Evolutionary conservation across 176 grass and related monocot species (phyloP), one percentile per base, ranked within the genome.

Genomic region (Triticum monococcum): DNA sequence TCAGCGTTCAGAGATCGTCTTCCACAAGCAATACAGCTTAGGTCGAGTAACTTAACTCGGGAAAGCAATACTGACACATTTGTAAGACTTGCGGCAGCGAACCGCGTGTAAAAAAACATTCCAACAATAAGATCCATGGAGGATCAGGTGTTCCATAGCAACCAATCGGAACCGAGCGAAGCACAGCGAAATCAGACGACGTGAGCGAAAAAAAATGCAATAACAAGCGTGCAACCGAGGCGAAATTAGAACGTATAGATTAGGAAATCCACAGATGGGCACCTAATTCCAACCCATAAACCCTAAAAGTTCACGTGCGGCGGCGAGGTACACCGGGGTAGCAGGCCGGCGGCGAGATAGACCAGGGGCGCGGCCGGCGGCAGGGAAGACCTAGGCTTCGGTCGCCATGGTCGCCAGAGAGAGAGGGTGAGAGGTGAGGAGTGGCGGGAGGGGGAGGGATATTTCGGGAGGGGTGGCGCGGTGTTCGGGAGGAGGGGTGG

Each of bases 81-180:
- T 52, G 56, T 72, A n/a, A 63, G 6, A 65, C 14, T 72, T 30
- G 20, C 57, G 7, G 45, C 43, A 43, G 61, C 33, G 14, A 79
- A 65, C n/a, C 57, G 72, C 74, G 64, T 83, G 8, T 57, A 70
- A 31, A 89, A 59, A 60, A 64, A 12, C 25, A 83, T 41, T 41
- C 20, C 11, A 41, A 87, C 35, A 20, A 28, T 20, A 24, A 41
- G 24, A 63, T 46, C 24, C 54, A 48, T 70, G 12, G n/a, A 64
- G 41, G 43, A 62, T 31, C 16, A 73, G 48, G 77, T 18, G 75
- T 68, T 59, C 16, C 4, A 50, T 32, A 65, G 23, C 52, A 79
- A 50, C 40, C 26, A 77, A 63, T 16, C 26, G 76, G 18, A 81
- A 74, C 18, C 35, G 56, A 60, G 52, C 48, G 20, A 79, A 56